These are phyloP conservation scores for Leptomonas seymouri DNA, from an alignment of 208 protist genomes.

Conservation along the genomic window DNA sequence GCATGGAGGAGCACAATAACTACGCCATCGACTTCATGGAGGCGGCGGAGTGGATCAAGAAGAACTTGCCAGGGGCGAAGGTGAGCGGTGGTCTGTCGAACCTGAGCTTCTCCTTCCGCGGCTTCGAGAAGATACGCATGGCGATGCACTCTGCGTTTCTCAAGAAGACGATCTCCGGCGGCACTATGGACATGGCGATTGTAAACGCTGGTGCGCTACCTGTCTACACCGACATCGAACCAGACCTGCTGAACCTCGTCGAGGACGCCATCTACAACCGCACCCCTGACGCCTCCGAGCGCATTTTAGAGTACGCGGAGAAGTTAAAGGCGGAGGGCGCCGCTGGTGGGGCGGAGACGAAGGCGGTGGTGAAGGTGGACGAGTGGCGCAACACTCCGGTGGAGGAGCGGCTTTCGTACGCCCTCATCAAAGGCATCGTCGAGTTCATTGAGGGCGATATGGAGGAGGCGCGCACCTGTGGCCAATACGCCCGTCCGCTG, in stretches of 20 bases:
- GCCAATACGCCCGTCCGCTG: conserved; percentile 58
- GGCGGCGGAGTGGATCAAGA: conserved; percentile 87
- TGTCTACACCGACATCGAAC: conserved; percentile 95
- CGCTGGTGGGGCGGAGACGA: conserved; percentile 21
- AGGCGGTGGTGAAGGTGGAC: conserved; percentile 48
- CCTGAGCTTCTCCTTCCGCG: conserved; percentile 97
- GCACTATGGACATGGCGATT: conserved; percentile 97
- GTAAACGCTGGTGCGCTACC: conserved; percentile 96
- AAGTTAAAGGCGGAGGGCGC: conserved; percentile 46
- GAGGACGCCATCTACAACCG: conserved; percentile 96
- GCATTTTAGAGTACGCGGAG: conserved; percentile 89
- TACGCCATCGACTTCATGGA: conserved; percentile 97
- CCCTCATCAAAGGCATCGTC: conserved; percentile 96
- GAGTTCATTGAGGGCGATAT: conserved; percentile 93
- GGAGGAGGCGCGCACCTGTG: conserved; percentile 89
- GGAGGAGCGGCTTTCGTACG: conserved; percentile 88
- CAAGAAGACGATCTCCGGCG: conserved; percentile 77
- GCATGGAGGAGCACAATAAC: conserved; percentile 97
- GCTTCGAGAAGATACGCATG: conserved; percentile 85
- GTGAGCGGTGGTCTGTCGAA: conserved; percentile 96
- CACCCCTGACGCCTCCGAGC: conserved; percentile 83
- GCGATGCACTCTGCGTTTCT: conserved; percentile 95
- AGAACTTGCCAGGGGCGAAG: conserved; percentile 73
- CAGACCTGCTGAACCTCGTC: conserved; percentile 79
- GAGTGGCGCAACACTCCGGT: conserved; percentile 90